phyloP scores from a whole-genome alignment of 2,329 filamentous ascomycete genomes.

The Sporothrix phasma region DNA sequence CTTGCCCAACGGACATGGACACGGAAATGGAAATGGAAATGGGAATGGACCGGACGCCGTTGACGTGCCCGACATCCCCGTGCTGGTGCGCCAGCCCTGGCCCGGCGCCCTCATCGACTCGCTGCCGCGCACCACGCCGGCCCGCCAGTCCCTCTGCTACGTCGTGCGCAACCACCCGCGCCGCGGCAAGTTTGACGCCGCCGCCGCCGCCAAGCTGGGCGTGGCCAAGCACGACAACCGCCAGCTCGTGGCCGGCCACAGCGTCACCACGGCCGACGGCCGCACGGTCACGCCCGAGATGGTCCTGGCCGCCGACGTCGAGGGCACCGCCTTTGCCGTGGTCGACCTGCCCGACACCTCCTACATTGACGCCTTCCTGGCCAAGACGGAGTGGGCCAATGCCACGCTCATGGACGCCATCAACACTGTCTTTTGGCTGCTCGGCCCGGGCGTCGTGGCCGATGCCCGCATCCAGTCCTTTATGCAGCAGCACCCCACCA shows the following conservation, averaged over 20 bases:
- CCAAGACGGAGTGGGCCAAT: conserved; percentile 62
- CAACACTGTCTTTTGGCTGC: conserved; percentile 66
- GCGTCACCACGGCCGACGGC: conserved; percentile 54
- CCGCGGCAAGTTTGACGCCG: conserved; percentile 69
- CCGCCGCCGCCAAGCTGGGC: conserved; percentile 54
- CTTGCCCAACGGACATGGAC: conserved; percentile 41
- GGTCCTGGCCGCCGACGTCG: conserved; percentile 60
- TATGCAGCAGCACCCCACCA: conserved; percentile 48
- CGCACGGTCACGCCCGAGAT: conserved; percentile 70
- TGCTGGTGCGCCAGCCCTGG: conserved; percentile 70
- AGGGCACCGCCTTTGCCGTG: conserved; percentile 66
- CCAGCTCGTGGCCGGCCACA: conserved; percentile 51
- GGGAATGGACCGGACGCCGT: conserved; percentile 21
- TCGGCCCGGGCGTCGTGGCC: conserved; percentile 57
- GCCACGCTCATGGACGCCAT: conserved; percentile 56
- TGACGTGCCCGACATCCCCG: conserved; percentile 52
- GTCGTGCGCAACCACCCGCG: conserved; percentile 67
- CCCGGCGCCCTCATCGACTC: conserved; percentile 54
- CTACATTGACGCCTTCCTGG: conserved; percentile 61
- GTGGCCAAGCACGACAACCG: conserved; percentile 50
- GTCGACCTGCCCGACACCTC: conserved; percentile 64
- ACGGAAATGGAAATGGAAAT: no score
- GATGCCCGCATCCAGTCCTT: conserved; percentile 58
- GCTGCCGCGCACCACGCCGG: conserved; percentile 60
- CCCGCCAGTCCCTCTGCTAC: conserved; percentile 68